These are phyloP conservation scores for Psophocarpus tetragonolobus DNA, from an alignment of 306 rosid species.

Conservation along the genomic window DNA sequence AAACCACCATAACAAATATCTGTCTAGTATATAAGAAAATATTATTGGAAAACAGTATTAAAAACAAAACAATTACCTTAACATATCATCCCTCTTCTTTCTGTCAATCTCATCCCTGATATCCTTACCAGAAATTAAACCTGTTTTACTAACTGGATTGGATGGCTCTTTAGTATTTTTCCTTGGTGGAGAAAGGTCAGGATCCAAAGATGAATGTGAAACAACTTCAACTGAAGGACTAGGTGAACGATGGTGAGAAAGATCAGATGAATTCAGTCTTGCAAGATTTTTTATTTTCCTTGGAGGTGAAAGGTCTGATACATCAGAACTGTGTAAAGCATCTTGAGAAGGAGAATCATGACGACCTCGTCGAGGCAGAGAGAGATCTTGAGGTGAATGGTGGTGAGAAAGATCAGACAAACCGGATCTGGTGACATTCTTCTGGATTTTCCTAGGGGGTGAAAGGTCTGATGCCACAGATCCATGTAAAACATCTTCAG, in stretches of 20 bases:
- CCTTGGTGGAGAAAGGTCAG: slow-evolving; percentile 75
- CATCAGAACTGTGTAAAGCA: slow-evolving; percentile 35
- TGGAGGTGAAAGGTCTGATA: slow-evolving; percentile 69
- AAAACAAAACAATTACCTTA: slow-evolving; percentile 52
- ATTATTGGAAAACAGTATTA: neutral
- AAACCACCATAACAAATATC: neutral
- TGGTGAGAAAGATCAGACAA: slow-evolving; percentile 37
- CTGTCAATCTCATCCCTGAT: slow-evolving; percentile 72
- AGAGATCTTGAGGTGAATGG: slow-evolving; percentile 44
- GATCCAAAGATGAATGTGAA: slow-evolving; percentile 41
- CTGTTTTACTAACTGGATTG: slow-evolving; percentile 52
- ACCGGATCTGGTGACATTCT: slow-evolving; percentile 38
- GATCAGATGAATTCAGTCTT: slow-evolving; percentile 34
- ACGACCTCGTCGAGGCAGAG: slow-evolving; percentile 43
- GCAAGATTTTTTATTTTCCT: slow-evolving; percentile 58
- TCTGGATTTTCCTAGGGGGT: slow-evolving; percentile 61
- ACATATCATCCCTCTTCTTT: slow-evolving; percentile 63
- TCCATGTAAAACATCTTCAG: slow-evolving; percentile 37
- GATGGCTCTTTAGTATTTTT: slow-evolving; percentile 48
- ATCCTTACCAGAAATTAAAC: slow-evolving; percentile 75
- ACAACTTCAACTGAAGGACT: slow-evolving; percentile 23
- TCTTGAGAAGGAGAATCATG: slow-evolving; percentile 44
- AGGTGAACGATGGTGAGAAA: slow-evolving; percentile 28
- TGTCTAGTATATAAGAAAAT: neutral
- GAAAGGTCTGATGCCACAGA: slow-evolving; percentile 57